These are phyloP conservation scores for Zygoascus meyerae DNA, from an alignment of 1,139 yeast genomes.

Conservation along the genomic window DNA sequence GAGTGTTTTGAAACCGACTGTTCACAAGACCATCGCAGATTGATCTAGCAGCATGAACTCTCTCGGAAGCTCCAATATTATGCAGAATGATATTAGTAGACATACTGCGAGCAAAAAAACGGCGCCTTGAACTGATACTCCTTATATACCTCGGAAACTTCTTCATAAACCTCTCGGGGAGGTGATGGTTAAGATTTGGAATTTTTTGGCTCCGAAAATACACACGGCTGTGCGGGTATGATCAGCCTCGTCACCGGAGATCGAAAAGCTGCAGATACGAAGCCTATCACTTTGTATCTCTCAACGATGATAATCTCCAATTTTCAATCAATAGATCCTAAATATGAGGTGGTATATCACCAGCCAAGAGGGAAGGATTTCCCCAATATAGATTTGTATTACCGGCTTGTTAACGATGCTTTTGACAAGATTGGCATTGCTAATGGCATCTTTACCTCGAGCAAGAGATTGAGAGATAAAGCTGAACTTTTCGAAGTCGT, in stretches of 20 bases:
- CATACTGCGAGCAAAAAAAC: constrained; percentile 1
- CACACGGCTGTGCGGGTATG: too few relatives aligned
- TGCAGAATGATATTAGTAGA: constrained; percentile 8
- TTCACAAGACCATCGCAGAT: constrained; percentile 6
- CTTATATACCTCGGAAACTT: too few relatives aligned
- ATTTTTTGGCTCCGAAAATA: too few relatives aligned
- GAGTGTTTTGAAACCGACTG: constrained; percentile 6
- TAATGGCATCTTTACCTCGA: neutral
- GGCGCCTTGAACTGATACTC: too few relatives aligned
- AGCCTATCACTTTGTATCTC: too few relatives aligned
- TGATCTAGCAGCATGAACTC: constrained; percentile 8
- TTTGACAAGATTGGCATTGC: neutral
- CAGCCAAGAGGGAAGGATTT: constrained; percentile 3
- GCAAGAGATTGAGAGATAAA: neutral
- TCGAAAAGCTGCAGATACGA: too few relatives aligned
- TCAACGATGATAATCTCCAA: neutral
- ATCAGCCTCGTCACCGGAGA: too few relatives aligned
- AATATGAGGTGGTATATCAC: constrained; percentile 1
- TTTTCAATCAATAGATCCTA: neutral
- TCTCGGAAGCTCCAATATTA: constrained; percentile 5
- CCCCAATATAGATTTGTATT: neutral
- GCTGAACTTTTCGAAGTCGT: constrained; percentile 2
- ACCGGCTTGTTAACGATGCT: constrained; percentile 3
- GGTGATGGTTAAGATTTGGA: too few relatives aligned
- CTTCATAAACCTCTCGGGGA: too few relatives aligned